phyloP scores from a whole-genome alignment of 805 yeast genomes.

The Komagataella pastoris region DNA sequence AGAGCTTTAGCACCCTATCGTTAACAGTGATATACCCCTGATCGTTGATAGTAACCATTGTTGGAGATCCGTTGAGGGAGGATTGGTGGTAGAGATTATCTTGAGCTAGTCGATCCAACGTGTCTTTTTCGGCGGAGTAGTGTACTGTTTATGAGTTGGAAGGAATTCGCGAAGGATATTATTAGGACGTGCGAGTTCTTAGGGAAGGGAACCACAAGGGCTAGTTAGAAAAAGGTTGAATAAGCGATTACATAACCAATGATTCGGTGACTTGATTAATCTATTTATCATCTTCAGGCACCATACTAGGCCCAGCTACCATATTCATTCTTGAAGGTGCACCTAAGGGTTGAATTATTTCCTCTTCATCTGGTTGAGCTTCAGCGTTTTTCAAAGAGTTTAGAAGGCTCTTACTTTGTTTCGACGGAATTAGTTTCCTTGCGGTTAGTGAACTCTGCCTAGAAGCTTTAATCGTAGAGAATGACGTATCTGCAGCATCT shows the following conservation, averaged over 20 bases:
- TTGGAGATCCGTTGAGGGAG: neutral
- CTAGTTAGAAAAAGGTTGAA: too few species aligned
- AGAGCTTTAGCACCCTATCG: constrained; percentile 7
- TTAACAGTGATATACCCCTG: constrained; percentile 15
- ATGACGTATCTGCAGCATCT: neutral
- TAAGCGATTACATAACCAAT: neutral
- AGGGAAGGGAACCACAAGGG: neutral
- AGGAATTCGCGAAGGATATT: neutral
- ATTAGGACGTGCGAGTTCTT: neutral
- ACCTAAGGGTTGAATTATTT: neutral
- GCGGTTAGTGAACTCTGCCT: neutral
- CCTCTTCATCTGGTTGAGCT: neutral
- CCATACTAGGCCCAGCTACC: neutral
- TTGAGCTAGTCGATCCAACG: neutral
- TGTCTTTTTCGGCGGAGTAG: neutral
- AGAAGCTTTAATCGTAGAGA: neutral
- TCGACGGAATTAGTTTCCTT: neutral
- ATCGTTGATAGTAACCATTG: constrained; percentile 3
- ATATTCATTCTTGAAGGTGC: neutral
- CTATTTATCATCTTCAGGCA: neutral
- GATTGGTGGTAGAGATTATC: neutral
- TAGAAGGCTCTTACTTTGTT: neutral
- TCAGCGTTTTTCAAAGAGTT: neutral
- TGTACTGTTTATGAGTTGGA: neutral
- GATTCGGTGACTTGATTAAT: neutral